phyloP scores from a whole-genome alignment of 1,139 yeast species.

The Taphrina pruni region DNA sequence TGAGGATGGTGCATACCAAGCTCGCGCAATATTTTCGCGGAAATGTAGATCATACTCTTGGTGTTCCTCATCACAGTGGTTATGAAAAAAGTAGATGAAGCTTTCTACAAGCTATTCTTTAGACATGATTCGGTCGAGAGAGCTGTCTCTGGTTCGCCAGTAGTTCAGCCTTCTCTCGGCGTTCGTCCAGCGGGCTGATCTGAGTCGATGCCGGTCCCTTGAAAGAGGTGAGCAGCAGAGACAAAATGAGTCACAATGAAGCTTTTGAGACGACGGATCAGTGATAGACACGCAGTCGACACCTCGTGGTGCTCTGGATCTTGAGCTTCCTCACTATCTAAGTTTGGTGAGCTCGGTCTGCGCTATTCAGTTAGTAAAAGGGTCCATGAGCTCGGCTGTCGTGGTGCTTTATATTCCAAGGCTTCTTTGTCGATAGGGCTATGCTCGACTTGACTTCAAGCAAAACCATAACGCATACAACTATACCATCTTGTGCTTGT shows the following conservation, averaged over 20 bases:
- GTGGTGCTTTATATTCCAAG: slow-evolving; percentile 36
- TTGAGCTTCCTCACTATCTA: slow-evolving; percentile 36
- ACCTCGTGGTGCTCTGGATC: slow-evolving; percentile 19
- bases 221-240: slow-evolving; percentile 30
- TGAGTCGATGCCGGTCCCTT: slow-evolving; percentile 20
- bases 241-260: slow-evolving; percentile 8
- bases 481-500: neutral
- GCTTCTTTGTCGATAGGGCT: slow-evolving; percentile 39
- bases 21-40: neutral
- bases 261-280: slow-evolving; percentile 34
- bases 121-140: slow-evolving; percentile 20
- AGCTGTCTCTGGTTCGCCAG: slow-evolving; percentile 30
- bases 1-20: neutral
- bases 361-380: slow-evolving; percentile 31
- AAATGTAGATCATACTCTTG: neutral
- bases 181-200: slow-evolving; percentile 37
- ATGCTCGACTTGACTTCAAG: slow-evolving; percentile 37
- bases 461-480: slow-evolving; percentile 36
- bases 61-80: neutral
- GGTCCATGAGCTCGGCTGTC: neutral
- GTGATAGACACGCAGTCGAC: slow-evolving; percentile 13
- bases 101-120: too few species aligned
- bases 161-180: slow-evolving; percentile 20
- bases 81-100: too few species aligned
- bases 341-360: slow-evolving; percentile 35